Conservation (phyloP, 208 protist species). For the Trypanosoma rangeli region DNA sequence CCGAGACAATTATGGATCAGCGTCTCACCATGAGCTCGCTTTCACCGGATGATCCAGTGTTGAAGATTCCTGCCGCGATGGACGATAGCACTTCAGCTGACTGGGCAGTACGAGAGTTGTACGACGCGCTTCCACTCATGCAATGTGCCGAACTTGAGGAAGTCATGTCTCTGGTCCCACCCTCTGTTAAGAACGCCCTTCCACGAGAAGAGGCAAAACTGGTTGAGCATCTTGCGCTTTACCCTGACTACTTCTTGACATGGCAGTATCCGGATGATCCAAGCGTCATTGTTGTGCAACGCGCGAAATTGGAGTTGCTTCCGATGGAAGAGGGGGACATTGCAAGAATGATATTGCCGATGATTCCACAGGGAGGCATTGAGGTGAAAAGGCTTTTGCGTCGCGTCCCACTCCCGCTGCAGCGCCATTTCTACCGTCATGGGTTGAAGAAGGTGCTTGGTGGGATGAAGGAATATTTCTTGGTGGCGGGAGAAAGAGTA, state of each 20-base stretch:
- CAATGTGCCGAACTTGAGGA: constrained; percentile 80
- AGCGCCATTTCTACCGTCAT: constrained; percentile 76
- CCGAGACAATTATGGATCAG: constrained; percentile 73
- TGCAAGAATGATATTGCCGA: constrained; percentile 52
- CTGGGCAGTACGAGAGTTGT: constrained; percentile 78
- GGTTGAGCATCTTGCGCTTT: constrained; percentile 39
- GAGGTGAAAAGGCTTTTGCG: constrained; percentile 45
- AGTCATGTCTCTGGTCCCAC: constrained; percentile 68
- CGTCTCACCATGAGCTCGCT: constrained; percentile 53
- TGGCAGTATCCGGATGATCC: constrained; percentile 81
- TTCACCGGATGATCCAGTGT: constrained; percentile 62
- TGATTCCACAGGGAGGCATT: constrained; percentile 73
- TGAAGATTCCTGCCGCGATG: constrained; percentile 65
- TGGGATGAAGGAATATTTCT: constrained; percentile 62
- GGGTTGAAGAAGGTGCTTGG: constrained; percentile 60
- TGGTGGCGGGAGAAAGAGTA: constrained; percentile 63
- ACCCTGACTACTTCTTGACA: constrained; percentile 68
- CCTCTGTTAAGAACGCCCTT: constrained; percentile 63
- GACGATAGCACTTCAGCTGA: constrained; percentile 56
- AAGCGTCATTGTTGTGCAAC: constrained; percentile 64
- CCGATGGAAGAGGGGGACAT: constrained; percentile 53
- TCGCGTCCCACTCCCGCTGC: constrained; percentile 70
- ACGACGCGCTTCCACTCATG: constrained; percentile 82
- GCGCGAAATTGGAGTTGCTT: constrained; percentile 67
- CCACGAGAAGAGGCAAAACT: constrained; percentile 45